Evolutionary conservation across 768 basidiomycete genomes (phyloP).

Genomic region (Solioccasus polychromus): DNA sequence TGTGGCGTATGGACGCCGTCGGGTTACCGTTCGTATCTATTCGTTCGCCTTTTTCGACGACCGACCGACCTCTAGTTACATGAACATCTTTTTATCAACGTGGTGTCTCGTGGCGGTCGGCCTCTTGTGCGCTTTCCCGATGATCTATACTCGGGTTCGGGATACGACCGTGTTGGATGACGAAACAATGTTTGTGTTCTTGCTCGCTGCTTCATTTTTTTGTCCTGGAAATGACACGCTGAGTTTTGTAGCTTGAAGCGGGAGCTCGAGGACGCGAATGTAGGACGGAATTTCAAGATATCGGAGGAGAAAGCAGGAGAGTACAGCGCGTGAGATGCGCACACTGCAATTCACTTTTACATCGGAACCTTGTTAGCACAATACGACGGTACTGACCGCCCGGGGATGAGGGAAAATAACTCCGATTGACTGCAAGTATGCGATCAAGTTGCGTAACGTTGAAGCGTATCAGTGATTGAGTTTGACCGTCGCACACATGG

Average conservation of each 20-base stretch:
- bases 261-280: background rate
- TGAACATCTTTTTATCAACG: slow-evolving; percentile 73
- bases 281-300: background rate
- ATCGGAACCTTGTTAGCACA: too few species aligned
- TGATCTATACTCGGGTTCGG: slow-evolving; percentile 69
- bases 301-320: background rate
- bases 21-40: slow-evolving; percentile 62
- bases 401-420: too few species aligned
- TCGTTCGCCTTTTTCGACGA: too few species aligned
- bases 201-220: background rate
- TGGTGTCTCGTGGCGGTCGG: slow-evolving; percentile 69
- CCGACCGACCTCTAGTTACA: slow-evolving; percentile 51
- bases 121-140: slow-evolving; percentile 64
- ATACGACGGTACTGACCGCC: too few species aligned
- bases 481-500: too few species aligned
- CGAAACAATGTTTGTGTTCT: slow-evolving; percentile 45
- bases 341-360: too few species aligned
- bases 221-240: too few species aligned
- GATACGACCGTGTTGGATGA: slow-evolving; percentile 52
- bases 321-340: background rate
- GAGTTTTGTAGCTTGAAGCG: slow-evolving; percentile 7
- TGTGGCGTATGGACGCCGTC: slow-evolving; percentile 70
- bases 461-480: too few species aligned
- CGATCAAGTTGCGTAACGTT: too few species aligned
- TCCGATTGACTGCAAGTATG: too few species aligned